Conservation (phyloP, 345 rosid genomes). For the Dimocarpus longan region DNA sequence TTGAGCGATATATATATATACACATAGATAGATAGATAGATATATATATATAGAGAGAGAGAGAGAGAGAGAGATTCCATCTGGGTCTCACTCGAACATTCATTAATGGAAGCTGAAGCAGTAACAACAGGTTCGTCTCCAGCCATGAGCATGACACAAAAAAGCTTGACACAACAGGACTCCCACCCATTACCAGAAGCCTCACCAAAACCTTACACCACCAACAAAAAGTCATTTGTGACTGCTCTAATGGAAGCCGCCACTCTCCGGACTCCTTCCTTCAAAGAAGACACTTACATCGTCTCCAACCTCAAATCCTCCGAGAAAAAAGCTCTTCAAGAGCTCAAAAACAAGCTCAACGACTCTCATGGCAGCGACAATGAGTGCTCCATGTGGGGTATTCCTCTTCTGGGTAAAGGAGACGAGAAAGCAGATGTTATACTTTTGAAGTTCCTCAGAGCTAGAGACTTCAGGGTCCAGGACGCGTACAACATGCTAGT, state of each 20-base stretch:
- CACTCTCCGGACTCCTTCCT: slow-evolving; percentile 61
- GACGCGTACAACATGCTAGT: slow-evolving; percentile 73
- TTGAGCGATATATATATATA: too few species aligned
- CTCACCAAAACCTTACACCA: slow-evolving; percentile 38
- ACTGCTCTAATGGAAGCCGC: slow-evolving; percentile 77
- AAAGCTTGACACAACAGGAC: slow-evolving; percentile 25
- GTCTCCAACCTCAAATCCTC: slow-evolving; percentile 69
- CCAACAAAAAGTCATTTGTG: slow-evolving; percentile 64
- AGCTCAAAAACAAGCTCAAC: slow-evolving; percentile 62
- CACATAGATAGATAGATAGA: too few species aligned
- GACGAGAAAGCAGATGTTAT: slow-evolving; percentile 80
- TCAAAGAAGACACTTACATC: slow-evolving; percentile 89
- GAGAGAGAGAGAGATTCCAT: slow-evolving; percentile 12
- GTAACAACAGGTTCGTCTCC: slow-evolving; percentile 45
- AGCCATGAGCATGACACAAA: slow-evolving; percentile 26
- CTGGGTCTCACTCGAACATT: slow-evolving; percentile 18
- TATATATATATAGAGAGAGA: too few species aligned
- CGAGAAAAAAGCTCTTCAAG: slow-evolving; percentile 76
- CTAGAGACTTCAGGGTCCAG: slow-evolving; percentile 73
- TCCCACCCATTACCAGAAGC: slow-evolving; percentile 29
- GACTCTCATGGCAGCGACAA: slow-evolving; percentile 32
- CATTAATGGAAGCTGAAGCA: slow-evolving; percentile 38
- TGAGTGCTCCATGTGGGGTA: slow-evolving; percentile 78
- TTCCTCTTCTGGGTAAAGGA: slow-evolving; percentile 54
- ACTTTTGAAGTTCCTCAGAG: slow-evolving; percentile 82